A percentile compares a stretch with the other conserved stretches of the same genome.
Conservation (phyloP, 495 filamentous ascomycete species). For the Talaromyces thailandensis region DNA sequence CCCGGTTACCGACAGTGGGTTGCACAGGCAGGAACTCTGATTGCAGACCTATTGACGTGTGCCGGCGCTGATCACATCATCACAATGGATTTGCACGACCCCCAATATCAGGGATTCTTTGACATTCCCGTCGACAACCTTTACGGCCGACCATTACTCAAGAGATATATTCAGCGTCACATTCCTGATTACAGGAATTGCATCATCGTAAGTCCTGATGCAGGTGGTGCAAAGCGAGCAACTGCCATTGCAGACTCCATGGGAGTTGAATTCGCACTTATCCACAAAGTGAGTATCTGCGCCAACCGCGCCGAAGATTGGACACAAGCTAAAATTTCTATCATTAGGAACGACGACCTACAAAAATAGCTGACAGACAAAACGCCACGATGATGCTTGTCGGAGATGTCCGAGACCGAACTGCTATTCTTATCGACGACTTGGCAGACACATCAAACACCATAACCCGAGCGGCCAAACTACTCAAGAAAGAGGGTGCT, state of each 20-base stretch:
- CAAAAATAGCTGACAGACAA: constrained; percentile 82
- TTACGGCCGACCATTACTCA: constrained; percentile 77
- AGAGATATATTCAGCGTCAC: constrained; percentile 80
- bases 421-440: constrained; percentile 87
- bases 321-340: constrained; percentile 13
- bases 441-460: constrained; percentile 94
- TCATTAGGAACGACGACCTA: constrained; percentile 86
- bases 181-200: constrained; percentile 82
- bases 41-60: constrained; percentile 89
- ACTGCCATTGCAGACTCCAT: constrained; percentile 94
- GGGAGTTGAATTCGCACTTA: constrained; percentile 88
- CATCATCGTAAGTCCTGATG: constrained; percentile 93
- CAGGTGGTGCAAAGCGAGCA: constrained; percentile 91
- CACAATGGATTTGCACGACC: constrained; percentile 93
- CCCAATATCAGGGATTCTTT: constrained; percentile 98
- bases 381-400: constrained; percentile 99
- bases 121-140: constrained; percentile 97
- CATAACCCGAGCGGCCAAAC: constrained; percentile 92
- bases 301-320: neutral
- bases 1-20: constrained; percentile 98
- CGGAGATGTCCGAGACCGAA: constrained; percentile 71
- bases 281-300: constrained; percentile 73
- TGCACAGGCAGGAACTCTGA: constrained; percentile 89
- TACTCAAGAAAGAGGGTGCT: constrained; percentile 89
- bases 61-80: constrained; percentile 95